Percentiles rank a stretch among this genome's conserved stretches.
Evolutionary conservation across 192 early-diverging fungal species (phyloP).

Genomic region (Coemansia aciculifera): DNA sequence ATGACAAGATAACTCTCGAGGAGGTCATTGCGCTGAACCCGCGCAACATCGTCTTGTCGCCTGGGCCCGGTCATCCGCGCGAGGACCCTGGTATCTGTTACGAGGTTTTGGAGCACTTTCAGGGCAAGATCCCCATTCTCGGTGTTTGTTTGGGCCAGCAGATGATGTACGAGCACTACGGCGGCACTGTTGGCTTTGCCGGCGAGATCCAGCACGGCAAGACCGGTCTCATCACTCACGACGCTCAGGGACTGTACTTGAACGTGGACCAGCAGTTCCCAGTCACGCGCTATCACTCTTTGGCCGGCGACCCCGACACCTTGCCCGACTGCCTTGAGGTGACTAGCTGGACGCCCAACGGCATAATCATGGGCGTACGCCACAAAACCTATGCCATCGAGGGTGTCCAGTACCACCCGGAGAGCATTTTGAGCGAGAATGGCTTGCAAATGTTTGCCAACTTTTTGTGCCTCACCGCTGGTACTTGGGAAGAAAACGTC

Average conservation of each 20-base stretch:
- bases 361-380: constrained; percentile 92
- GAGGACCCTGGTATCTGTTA: constrained; percentile 89
- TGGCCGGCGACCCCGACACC: constrained; percentile 82
- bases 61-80: constrained; percentile 93
- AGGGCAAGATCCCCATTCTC: constrained; percentile 93
- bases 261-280: constrained; percentile 82
- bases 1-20: constrained; percentile 90
- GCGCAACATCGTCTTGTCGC: constrained; percentile 93
- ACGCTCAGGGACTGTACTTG: constrained; percentile 84
- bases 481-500: constrained; percentile 78
- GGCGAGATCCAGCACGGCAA: constrained; percentile 99
- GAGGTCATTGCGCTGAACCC: constrained; percentile 81
- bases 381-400: constrained; percentile 88
- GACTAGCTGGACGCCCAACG: constrained; percentile 80
- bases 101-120: constrained; percentile 81
- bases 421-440: constrained; percentile 93
- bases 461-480: constrained; percentile 85
- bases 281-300: constrained; percentile 95
- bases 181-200: constrained; percentile 87
- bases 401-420: constrained; percentile 98
- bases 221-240: constrained; percentile 86
- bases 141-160: constrained; percentile 98
- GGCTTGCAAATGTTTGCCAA: constrained; percentile 87
- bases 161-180: constrained; percentile 95
- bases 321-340: constrained; percentile 82